Evolutionary conservation across 306 rosid genomes (phyloP), one percentile per base, ranked within the genome.

Genomic region (Gillenia trifoliata): DNA sequence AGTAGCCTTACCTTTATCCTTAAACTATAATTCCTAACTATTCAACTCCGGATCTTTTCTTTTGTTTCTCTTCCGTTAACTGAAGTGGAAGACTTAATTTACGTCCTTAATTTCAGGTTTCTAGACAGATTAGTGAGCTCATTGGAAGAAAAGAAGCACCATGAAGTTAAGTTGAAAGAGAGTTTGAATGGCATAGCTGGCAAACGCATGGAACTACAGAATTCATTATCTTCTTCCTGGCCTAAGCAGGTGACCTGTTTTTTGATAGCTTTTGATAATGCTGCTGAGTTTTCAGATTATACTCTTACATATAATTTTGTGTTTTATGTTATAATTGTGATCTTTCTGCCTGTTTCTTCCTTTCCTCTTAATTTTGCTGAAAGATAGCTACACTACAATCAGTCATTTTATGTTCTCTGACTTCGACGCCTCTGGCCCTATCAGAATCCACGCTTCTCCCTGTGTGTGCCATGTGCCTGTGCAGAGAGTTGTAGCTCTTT

Each of bases 101-200:
- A 3, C 16, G 26, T 74, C 78, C 66, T 75, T 72, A 77, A 77
- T 86, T 86, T 80, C 87, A 93, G 98, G 85, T 91, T 93, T 86
- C 82, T 88, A 33, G 97, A 91, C 50, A 87, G 97, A 83, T 84
- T 93, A 47, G 96, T 88, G 25, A 85, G 87, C 73, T 87, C 91
- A 77, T 77, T 93, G 74, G 98, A 87, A 86, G 97, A 88, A 81
- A 93, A 93, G 89, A 91, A 89, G 81, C 94, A 83, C 80, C 97
- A 88, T 71, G 96, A 93, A 83, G 87, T 87, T 75, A 93, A 87
- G 87, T 77, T 89, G 89, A 91, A 87, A 78, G 98, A 91, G 20
- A 88, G 98, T 63, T 82, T 93, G 85, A 88, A 87, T 86, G 94
- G 87, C 79, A 82, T 91, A 84, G 88, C 90, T 79, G 72, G 83